A percentile compares a stretch with the other conserved stretches of the same genome.
phyloP scores from a whole-genome alignment of 2,329 filamentous ascomycete genomes.

The Claviceps lovelessii region DNA sequence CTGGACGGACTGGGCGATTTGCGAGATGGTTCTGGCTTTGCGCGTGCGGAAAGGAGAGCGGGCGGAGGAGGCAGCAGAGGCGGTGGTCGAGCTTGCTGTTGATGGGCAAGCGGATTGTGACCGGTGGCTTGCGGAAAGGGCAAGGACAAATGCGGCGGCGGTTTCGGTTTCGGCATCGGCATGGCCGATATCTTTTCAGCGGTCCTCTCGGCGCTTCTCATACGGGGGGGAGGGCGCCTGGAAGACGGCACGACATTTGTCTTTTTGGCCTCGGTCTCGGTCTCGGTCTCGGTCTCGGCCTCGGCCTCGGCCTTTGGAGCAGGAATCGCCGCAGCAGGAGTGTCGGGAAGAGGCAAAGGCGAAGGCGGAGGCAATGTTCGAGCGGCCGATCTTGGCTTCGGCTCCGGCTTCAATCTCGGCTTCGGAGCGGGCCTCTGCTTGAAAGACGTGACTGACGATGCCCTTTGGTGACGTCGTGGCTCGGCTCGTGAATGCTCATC shows the following conservation, averaged over 20 bases:
- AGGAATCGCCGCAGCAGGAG: no score
- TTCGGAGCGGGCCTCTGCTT: not conserved
- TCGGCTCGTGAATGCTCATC: not conserved
- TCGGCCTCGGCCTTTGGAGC: not conserved
- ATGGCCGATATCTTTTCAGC: slow-evolving; percentile 3
- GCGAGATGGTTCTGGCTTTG: not conserved
- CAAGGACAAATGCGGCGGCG: slow-evolving; percentile 6
- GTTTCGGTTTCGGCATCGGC: slow-evolving; percentile 9
- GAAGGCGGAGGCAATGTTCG: not conserved
- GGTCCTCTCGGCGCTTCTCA: not conserved
- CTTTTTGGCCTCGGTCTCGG: not conserved
- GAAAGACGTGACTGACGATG: not conserved
- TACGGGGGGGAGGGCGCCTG: not conserved
- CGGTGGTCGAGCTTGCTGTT: not conserved
- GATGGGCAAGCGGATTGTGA: not conserved
- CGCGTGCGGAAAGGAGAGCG: not conserved
- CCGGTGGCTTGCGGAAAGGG: not conserved
- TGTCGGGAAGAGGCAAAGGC: not conserved
- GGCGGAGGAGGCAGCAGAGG: no score
- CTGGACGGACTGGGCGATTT: not conserved
- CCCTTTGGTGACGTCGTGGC: not conserved
- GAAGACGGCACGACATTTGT: not conserved
- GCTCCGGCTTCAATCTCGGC: not conserved
- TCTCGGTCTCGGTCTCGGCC: not conserved
- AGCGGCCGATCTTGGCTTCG: not conserved